phyloP scores from a whole-genome alignment of 768 basidiomycete species.

The Lyophyllum atratum region DNA sequence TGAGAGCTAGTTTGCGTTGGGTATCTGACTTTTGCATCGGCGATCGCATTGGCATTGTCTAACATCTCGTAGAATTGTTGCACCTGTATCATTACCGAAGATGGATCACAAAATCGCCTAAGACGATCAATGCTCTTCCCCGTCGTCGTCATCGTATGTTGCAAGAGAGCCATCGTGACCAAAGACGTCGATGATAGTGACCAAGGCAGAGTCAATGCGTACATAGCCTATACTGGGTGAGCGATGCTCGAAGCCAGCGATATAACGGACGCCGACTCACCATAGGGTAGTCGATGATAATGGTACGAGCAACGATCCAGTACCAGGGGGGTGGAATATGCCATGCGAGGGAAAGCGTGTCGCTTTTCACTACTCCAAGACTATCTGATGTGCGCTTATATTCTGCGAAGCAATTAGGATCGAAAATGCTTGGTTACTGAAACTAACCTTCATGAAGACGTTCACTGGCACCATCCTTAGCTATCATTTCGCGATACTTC shows the following conservation, averaged over 20 bases:
- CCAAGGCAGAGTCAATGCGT: conserved; percentile 23
- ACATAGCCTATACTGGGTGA: conserved; percentile 22
- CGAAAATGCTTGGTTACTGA: not conserved
- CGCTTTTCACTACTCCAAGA: conserved; percentile 30
- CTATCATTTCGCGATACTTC: conserved; percentile 34
- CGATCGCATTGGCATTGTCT: not conserved
- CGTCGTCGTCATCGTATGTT: conserved; percentile 25
- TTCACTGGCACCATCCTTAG: conserved; percentile 36
- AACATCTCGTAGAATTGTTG: conserved; percentile 21
- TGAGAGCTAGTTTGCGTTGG: conserved; percentile 8
- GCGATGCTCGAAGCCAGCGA: too few relatives aligned
- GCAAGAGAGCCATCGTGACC: conserved; percentile 33
- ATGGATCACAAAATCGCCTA: conserved; percentile 14
- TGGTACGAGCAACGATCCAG: conserved; percentile 32
- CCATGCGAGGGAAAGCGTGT: conserved; percentile 30
- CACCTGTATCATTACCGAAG: conserved; percentile 13
- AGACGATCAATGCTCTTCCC: conserved; percentile 12
- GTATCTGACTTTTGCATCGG: not conserved
- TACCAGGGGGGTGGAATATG: conserved; percentile 36
- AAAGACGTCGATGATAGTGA: conserved; percentile 30
- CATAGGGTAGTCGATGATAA: conserved; percentile 37
- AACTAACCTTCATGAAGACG: conserved; percentile 32
- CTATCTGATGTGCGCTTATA: conserved; percentile 30
- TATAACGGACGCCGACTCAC: conserved; percentile 28
- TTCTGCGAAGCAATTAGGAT: conserved; percentile 27